These are phyloP conservation scores for Neonectria ditissima DNA, from an alignment of 2,329 filamentous ascomycete species.

Conservation along the genomic window DNA sequence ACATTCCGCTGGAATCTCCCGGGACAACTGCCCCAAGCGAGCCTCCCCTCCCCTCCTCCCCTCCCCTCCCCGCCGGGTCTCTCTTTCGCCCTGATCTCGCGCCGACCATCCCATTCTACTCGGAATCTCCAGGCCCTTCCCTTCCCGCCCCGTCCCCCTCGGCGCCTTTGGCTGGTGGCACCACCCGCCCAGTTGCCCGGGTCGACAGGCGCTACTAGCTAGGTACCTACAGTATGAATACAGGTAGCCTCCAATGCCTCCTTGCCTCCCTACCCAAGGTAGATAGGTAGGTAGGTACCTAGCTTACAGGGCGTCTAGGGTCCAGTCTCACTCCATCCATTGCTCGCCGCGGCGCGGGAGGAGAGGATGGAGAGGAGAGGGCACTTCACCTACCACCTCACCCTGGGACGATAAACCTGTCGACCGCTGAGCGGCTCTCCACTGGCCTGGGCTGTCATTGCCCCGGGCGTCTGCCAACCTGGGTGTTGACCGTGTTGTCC, in stretches of 20 bases:
- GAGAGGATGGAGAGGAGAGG: too few relatives aligned
- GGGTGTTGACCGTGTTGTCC: not conserved
- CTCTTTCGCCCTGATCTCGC: slow-evolving; percentile 1
- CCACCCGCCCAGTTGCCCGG: slow-evolving; percentile 9
- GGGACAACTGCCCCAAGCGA: not conserved
- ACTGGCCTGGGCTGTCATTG: slow-evolving; percentile 1
- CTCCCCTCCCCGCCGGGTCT: too few relatives aligned
- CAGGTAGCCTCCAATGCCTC: too few relatives aligned
- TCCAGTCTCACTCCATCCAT: not conserved
- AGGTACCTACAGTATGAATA: too few relatives aligned
- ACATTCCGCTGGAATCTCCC: slow-evolving; percentile 8
- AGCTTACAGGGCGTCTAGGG: not conserved
- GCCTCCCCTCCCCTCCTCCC: not conserved
- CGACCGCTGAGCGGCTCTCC: slow-evolving; percentile 1
- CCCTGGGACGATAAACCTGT: slow-evolving; percentile 24
- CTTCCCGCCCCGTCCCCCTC: not conserved
- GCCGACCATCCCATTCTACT: not conserved
- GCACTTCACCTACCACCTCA: slow-evolving; percentile 22
- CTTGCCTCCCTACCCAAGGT: too few relatives aligned
- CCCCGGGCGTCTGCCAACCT: too few relatives aligned
- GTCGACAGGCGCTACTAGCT: slow-evolving; percentile 4
- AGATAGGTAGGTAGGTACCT: too few relatives aligned
- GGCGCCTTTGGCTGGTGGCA: not conserved
- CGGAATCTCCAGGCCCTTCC: slow-evolving; percentile 3
- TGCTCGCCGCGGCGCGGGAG: not conserved